Base-by-base conservation (phyloP, 2,329 filamentous ascomycete genomes). In the Alternaria panax region DNA sequence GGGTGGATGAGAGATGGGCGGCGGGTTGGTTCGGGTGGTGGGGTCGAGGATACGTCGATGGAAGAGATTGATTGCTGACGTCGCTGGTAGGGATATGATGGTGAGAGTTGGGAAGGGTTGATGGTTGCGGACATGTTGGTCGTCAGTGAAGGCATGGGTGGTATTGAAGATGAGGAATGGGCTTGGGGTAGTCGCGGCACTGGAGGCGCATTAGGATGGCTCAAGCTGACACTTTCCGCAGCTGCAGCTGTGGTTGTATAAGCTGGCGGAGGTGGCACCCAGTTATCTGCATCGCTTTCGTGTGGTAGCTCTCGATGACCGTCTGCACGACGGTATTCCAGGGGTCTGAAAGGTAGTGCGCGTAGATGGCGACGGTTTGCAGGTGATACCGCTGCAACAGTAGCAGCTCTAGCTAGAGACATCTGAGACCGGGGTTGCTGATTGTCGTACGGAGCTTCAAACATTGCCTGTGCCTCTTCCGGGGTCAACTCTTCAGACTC, bases 231-330 rank as follows among this genome's bases (percentile, higher is more conserved):
- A 42, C 75, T 78, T n/a, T 70, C 65, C 14, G 75, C 64, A 43
- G 72, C 77, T 42, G 80, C 74, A n/a, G 79, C 78, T 0, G 90
- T 88, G 54, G 87, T 86, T 40, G 88, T 87, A 69, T 96, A 96
- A 1, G 91, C 91, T 3, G 92, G 92, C 8, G 92, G 92, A 5
- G 92, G 92, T 5, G 92, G 91, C 5, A 93, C 90, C 92, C 92
- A 96, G 68, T 93, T 92, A 70, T 95, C 92, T 4, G 92, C 91
- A 74, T 95, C 92, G 64, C 91, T 94, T 77, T 95, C 92, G 75
- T 95, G 91, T 4, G 92, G 92, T 67, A 92, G 85, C 69, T 93
- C 90, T 41, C 86, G 83, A 41, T 88, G 84, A 7, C 89, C 88
- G 76, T 92, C 89, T 14, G 90, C 89, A 45, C 89, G 85, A 43